These are phyloP conservation scores for Alternaria incomplexa DNA, from an alignment of 2,329 filamentous ascomycete species.

Conservation along the genomic window DNA sequence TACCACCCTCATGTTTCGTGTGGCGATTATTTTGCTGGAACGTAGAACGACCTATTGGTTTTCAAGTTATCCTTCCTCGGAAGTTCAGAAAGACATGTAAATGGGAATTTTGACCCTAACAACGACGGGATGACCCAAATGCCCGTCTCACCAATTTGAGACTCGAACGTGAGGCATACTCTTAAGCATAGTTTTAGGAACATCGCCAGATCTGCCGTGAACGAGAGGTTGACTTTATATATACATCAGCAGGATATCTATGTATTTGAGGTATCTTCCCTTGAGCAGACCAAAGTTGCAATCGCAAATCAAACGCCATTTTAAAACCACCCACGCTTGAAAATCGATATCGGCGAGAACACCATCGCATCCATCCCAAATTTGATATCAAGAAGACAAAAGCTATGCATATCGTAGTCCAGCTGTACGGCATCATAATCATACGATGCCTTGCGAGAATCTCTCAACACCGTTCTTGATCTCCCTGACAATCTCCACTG, in stretches of 20 bases:
- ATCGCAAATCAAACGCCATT: not conserved
- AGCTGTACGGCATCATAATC: not conserved
- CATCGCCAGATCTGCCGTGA: not conserved
- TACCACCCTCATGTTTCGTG: too few species aligned
- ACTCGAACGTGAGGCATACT: not conserved
- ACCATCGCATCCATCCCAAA: not conserved
- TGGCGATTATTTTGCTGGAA: too few species aligned
- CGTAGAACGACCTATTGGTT: too few species aligned
- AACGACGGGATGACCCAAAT: too few species aligned
- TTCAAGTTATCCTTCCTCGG: too few species aligned
- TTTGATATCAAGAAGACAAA: not conserved
- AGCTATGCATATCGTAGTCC: not conserved
- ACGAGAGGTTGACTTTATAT: not conserved
- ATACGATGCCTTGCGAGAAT: constrained; percentile 60
- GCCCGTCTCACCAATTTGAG: not conserved
- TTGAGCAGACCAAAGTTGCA: not conserved
- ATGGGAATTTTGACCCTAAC: too few species aligned
- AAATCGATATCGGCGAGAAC: not conserved
- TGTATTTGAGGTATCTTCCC: not conserved
- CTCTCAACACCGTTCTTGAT: constrained; percentile 77
- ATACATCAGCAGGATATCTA: not conserved
- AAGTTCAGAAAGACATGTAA: too few species aligned
- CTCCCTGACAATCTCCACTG: constrained; percentile 78
- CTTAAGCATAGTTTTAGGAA: not conserved
- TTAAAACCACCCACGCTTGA: not conserved